phyloP scores from a whole-genome alignment of 2,329 filamentous ascomycete species.

The Drechslerella stenobrocha region DNA sequence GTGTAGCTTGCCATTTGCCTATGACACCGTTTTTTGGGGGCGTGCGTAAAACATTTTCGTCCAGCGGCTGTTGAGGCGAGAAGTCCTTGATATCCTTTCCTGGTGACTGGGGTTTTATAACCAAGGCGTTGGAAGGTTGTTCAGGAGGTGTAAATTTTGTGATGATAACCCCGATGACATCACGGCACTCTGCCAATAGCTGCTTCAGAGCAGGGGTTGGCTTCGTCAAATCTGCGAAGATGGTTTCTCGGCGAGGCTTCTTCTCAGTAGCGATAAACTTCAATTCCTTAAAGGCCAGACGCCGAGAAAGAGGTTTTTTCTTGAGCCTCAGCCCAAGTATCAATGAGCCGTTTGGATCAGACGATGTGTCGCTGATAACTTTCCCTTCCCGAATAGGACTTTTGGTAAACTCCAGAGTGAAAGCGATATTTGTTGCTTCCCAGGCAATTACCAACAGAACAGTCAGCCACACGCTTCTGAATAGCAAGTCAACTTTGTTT shows the following conservation, averaged over 20 bases:
- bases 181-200: slow-evolving; percentile 51
- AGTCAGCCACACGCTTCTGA: slow-evolving; percentile 50
- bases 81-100: slow-evolving; percentile 45
- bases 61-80: slow-evolving; percentile 30
- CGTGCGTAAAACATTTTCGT: slow-evolving; percentile 30
- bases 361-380: slow-evolving; percentile 51
- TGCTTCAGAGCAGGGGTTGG: slow-evolving; percentile 50
- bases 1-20: slow-evolving; percentile 40
- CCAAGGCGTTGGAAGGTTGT: slow-evolving; percentile 1
- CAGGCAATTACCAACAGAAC: slow-evolving; percentile 49
- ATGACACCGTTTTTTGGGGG: slow-evolving; percentile 18
- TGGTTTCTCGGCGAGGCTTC: slow-evolving; percentile 48
- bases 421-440: slow-evolving; percentile 50
- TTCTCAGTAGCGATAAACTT: slow-evolving; percentile 49
- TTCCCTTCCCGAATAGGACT: slow-evolving; percentile 50
- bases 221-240: slow-evolving; percentile 52
- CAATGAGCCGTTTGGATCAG: slow-evolving; percentile 52
- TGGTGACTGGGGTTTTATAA: slow-evolving; percentile 15
- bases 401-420: slow-evolving; percentile 50
- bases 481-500: slow-evolving; percentile 49
- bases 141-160: slow-evolving; percentile 17
- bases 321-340: slow-evolving; percentile 50
- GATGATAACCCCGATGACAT: slow-evolving; percentile 35
- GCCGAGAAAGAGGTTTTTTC: slow-evolving; percentile 50
- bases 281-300: slow-evolving; percentile 51